A percentile compares a stretch with the other conserved stretches of the same genome.
These are phyloP conservation scores for Clohesyomyces aquaticus DNA, from an alignment of 495 filamentous ascomycete genomes.

Conservation along the genomic window DNA sequence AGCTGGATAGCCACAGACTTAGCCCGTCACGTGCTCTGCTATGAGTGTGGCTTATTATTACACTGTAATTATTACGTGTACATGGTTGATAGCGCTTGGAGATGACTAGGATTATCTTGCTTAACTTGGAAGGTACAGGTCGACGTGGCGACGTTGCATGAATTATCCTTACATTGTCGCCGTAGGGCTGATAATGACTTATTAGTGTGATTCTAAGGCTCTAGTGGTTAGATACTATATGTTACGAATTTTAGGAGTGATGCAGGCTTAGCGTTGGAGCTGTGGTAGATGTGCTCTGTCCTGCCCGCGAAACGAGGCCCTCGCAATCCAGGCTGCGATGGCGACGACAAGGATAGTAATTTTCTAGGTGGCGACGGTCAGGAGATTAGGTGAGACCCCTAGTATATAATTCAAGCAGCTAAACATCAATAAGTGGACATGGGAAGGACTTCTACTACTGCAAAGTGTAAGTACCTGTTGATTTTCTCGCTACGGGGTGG, in stretches of 20 bases:
- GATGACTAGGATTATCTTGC: neutral
- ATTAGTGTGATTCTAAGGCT: neutral
- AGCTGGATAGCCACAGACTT: no score
- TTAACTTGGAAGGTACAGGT: neutral
- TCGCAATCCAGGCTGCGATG: neutral
- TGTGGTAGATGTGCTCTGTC: neutral
- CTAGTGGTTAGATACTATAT: constrained; percentile 1
- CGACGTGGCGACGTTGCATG: neutral
- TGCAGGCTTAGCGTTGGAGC: neutral
- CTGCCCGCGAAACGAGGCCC: neutral
- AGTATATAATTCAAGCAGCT: constrained; percentile 2
- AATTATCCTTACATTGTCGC: neutral
- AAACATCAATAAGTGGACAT: neutral
- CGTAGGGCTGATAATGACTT: constrained; percentile 1
- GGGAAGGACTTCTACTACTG: neutral
- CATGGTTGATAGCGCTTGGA: neutral
- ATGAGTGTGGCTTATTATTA: no score
- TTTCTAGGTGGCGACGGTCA: neutral
- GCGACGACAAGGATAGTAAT: neutral
- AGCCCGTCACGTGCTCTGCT: no score
- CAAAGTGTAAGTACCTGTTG: constrained; percentile 7
- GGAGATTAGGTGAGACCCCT: neutral
- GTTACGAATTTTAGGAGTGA: neutral
- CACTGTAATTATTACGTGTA: no score
- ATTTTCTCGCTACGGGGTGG: constrained; percentile 6